Conservation (phyloP, 2,329 filamentous ascomycete genomes). For the Xylaria arbuscula region DNA sequence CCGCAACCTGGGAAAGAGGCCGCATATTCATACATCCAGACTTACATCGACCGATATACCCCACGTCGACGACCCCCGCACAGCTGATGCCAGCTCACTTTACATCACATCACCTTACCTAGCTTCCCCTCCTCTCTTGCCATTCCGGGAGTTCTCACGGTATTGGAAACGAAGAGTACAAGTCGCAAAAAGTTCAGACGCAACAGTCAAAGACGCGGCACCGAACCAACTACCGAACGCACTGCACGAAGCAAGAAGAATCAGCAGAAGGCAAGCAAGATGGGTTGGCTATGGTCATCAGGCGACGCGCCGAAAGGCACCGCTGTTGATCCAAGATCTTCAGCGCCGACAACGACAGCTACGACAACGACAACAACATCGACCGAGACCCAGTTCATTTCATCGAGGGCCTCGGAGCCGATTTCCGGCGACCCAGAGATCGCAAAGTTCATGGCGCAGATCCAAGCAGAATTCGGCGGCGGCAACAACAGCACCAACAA, state of each 20-base stretch:
- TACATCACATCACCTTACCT: background rate
- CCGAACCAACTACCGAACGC: background rate
- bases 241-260: background rate
- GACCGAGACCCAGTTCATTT: constrained; percentile 4
- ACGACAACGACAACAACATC: background rate
- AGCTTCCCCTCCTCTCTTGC: background rate
- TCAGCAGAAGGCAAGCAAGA: constrained; percentile 49
- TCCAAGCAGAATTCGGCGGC: constrained; percentile 45
- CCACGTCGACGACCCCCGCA: constrained; percentile 28
- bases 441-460: constrained; percentile 62
- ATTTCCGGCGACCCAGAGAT: constrained; percentile 61
- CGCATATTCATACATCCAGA: background rate
- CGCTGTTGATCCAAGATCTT: background rate
- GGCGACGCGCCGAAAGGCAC: constrained; percentile 24
- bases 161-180: background rate
- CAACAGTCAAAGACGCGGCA: background rate
- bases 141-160: background rate
- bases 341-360: background rate
- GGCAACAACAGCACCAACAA: constrained; percentile 6
- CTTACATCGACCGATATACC: constrained; percentile 14
- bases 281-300: constrained; percentile 64
- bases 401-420: constrained; percentile 33
- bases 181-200: background rate
- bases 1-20: constrained; percentile 5
- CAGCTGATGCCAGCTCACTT: background rate